Percentiles rank a stretch among this genome's conserved stretches.
Conservation (phyloP, 768 basidiomycete species). For the Tylopilus sp. region DNA sequence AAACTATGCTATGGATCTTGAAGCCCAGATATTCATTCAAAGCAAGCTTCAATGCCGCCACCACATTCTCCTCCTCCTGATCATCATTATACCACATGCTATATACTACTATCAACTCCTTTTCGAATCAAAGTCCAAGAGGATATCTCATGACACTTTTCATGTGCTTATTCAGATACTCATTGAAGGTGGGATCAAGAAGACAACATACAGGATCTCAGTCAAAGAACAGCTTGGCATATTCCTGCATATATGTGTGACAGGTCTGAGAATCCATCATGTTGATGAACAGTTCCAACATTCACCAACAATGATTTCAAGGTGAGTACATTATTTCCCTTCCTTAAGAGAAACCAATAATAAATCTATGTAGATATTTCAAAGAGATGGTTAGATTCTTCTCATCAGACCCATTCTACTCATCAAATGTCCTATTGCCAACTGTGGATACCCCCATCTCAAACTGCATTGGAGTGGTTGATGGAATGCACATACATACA, state of each 20-base stretch:
- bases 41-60: neutral
- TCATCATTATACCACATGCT: neutral
- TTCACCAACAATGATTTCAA: neutral
- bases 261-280: conserved; percentile 1
- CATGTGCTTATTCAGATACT: neutral
- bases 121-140: neutral
- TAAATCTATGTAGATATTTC: neutral
- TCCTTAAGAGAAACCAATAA: too few species aligned
- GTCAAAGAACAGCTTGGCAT: neutral
- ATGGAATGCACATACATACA: neutral
- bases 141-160: neutral
- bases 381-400: neutral
- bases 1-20: neutral
- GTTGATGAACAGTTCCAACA: conserved; percentile 2
- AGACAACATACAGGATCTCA: neutral
- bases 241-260: conserved; percentile 10
- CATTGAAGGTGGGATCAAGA: neutral
- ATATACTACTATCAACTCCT: neutral
- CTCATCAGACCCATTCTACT: neutral
- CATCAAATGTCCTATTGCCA: neutral
- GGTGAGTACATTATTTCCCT: neutral
- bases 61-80: neutral
- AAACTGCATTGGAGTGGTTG: neutral
- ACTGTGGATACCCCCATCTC: neutral
- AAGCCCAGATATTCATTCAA: neutral